phyloP scores from a whole-genome alignment of 2,329 filamentous ascomycete genomes.

The Nemania sp. region DNA sequence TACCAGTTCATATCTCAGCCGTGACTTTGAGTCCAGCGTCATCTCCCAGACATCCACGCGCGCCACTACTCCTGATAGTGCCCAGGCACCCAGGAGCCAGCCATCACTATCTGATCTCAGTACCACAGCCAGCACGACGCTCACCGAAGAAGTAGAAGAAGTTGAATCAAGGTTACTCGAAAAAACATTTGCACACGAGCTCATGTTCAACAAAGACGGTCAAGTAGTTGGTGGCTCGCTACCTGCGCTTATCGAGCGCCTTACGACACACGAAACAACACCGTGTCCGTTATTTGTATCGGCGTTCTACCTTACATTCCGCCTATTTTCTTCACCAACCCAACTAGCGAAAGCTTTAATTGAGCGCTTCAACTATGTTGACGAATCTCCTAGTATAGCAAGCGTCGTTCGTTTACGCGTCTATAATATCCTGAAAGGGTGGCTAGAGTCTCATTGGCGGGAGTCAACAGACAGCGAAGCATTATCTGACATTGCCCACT shows the following conservation, averaged over 20 bases:
- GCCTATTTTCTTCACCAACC: conserved; percentile 81
- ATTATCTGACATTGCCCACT: conserved; percentile 74
- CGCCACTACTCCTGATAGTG: conserved; percentile 80
- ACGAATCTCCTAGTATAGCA: conserved; percentile 73
- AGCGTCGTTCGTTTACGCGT: conserved; percentile 84
- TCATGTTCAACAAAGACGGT: conserved; percentile 92
- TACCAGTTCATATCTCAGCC: conserved; percentile 76
- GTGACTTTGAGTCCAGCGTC: conserved; percentile 79
- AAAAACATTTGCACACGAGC: conserved; percentile 87
- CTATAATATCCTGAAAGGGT: conserved; percentile 96
- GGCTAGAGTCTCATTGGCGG: conserved; percentile 95
- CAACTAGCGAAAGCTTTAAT: conserved; percentile 82
- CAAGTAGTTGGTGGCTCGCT: conserved; percentile 92
- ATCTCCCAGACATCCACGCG: conserved; percentile 82
- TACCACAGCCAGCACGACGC: conserved; percentile 63
- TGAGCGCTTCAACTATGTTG: conserved; percentile 89
- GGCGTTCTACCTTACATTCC: conserved; percentile 94
- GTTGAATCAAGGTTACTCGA: conserved; percentile 84
- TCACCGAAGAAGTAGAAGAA: conserved; percentile 77
- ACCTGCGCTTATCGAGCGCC: conserved; percentile 86
- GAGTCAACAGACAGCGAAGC: conserved; percentile 78
- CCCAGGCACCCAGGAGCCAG: conserved; percentile 57
- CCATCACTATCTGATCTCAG: conserved; percentile 71
- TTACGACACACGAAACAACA: conserved; percentile 90
- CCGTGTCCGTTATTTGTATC: conserved; percentile 91